Conservation (phyloP, 2,329 filamentous ascomycete genomes). For the Colletotrichum echinochloae region DNA sequence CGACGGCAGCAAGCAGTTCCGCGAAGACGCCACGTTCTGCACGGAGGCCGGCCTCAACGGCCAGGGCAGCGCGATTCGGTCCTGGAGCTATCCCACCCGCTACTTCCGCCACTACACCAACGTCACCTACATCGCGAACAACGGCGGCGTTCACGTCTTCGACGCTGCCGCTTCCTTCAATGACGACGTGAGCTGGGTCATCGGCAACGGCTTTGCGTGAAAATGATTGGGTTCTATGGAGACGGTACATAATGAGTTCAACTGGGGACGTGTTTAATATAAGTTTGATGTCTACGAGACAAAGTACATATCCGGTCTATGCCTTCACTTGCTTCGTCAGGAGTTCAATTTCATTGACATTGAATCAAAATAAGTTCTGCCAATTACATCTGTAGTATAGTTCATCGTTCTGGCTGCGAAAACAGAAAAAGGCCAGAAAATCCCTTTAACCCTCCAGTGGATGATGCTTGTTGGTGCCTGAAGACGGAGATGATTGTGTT, state of each 20-base stretch:
- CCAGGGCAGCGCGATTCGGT: constrained; percentile 62
- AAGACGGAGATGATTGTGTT: background rate
- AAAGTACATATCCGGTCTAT: background rate
- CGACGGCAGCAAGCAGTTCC: constrained; percentile 67
- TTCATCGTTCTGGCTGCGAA: background rate
- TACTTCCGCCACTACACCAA: constrained; percentile 67
- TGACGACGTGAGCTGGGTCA: constrained; percentile 65
- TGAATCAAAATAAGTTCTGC: background rate
- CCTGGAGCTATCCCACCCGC: constrained; percentile 71
- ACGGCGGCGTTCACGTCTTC: constrained; percentile 67
- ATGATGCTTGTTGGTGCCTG: background rate
- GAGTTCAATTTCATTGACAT: too few species aligned
- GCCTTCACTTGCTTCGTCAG: background rate
- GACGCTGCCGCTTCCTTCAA: constrained; percentile 63
- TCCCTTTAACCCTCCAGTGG: background rate
- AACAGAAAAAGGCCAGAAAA: background rate
- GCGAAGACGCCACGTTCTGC: constrained; percentile 74
- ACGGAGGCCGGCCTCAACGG: constrained; percentile 63
- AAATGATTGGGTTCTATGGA: background rate
- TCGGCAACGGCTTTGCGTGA: constrained; percentile 59
- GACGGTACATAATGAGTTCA: background rate
- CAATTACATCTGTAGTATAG: background rate
- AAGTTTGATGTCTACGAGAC: too few species aligned
- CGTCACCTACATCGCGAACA: constrained; percentile 61
- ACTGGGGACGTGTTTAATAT: background rate